Evolutionary conservation across 2,329 filamentous ascomycete species (phyloP).

Genomic region (Pseudogymnoascus sp.): DNA sequence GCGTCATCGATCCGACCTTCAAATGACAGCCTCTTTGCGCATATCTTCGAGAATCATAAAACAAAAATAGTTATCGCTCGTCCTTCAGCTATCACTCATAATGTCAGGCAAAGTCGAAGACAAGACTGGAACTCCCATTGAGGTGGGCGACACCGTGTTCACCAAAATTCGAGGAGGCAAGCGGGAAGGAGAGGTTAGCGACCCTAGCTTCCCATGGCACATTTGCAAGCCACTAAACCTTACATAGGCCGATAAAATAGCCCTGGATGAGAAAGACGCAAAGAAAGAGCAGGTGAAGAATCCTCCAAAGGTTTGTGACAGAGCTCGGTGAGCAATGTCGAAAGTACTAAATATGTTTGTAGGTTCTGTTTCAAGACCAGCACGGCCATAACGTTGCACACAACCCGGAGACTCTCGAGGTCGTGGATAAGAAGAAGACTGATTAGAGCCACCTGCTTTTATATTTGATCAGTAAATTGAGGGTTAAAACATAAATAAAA

Average conservation of each 20-base stretch:
- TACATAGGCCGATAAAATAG: constrained; percentile 32
- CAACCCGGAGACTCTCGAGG: constrained; percentile 32
- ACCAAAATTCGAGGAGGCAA: constrained; percentile 34
- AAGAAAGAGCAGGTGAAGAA: constrained; percentile 33
- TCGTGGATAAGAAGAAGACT: constrained; percentile 19
- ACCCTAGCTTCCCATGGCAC: background rate
- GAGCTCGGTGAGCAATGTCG: background rate
- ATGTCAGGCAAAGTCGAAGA: constrained; percentile 19
- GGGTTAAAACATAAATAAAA: too few species aligned
- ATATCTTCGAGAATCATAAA: background rate
- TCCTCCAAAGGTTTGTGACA: constrained; percentile 33
- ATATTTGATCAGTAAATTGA: background rate
- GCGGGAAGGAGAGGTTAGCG: constrained; percentile 31
- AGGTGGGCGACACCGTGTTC: constrained; percentile 34
- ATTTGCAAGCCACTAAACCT: background rate
- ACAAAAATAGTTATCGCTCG: too few species aligned
- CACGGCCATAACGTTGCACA: constrained; percentile 34
- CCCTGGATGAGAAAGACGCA: constrained; percentile 31
- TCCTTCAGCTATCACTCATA: background rate
- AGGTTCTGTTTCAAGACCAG: constrained; percentile 35
- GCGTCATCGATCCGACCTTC: background rate
- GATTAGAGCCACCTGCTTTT: background rate
- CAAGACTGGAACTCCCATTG: constrained; percentile 33
- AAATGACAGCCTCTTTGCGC: background rate
- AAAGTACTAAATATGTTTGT: background rate